Evolutionary conservation across 805 yeast genomes (phyloP), one percentile per base, ranked within the genome.

Genomic region (Candida coquimbonensis): DNA sequence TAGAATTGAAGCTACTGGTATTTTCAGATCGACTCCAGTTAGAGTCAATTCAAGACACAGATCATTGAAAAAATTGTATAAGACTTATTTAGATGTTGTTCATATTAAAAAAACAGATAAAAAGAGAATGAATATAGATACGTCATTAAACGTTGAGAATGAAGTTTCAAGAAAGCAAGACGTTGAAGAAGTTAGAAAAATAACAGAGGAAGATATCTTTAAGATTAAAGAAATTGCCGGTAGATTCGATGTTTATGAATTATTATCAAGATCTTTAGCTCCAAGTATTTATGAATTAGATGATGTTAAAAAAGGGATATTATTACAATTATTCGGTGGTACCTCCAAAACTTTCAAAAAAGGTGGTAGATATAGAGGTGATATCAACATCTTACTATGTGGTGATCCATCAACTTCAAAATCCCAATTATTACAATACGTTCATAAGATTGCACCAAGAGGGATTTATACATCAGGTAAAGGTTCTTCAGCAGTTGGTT

Each of bases 341-440:
- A 78, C 97, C 14, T 88, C 91, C 59, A 93, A 93, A 65, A 77
- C 78, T 2, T 88, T 91, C 64, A 69, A 73, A 35, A 90, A 89
- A 63, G 96, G 97, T 56, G 98, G 98, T 3, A 75, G 88, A 51
- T 91, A 90, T 63, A 78, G 99, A 71, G 99, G 99, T 40, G 99
- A 93, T 61, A 81, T 93, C 49, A 93, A 93, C 60, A 75, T 93
- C 41, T 68, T 93, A 46, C 71, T 93, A 38, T 91, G 98, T 69
- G 99, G 99, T 55, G 99, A 93, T 63, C 99, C 99, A 1, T 91
- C 98, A 9, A 93, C 99, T 2, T 82, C 97, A 12, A 93, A 93
- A 63, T 93, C 99, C 3, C 99, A 93, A 65, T 67, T 93, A 39
- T 72, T 93, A 53, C 95, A 89, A 60, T 93, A 93, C 55, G 97